These are phyloP conservation scores for Helotiales sp. DNA, from an alignment of 2,329 filamentous ascomycete genomes.

Conservation along the genomic window DNA sequence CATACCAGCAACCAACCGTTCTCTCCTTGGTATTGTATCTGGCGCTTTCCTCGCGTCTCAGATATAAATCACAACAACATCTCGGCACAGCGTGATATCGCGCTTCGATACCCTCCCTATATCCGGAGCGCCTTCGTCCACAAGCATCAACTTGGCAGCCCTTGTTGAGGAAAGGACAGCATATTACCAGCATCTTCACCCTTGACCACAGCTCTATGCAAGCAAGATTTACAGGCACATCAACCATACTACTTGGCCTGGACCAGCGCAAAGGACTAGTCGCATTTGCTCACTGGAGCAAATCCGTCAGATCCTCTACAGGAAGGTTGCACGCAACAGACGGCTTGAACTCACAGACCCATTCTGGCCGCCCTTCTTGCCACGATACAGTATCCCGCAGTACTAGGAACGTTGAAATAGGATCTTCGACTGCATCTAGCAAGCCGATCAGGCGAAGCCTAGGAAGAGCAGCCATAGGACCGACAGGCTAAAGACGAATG, in stretches of 20 bases:
- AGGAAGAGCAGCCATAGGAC: constrained; percentile 8
- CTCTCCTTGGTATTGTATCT: too few species aligned
- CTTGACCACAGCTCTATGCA: too few species aligned
- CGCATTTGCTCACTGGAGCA: neutral
- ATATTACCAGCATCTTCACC: too few species aligned
- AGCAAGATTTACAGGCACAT: neutral
- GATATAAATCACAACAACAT: too few species aligned
- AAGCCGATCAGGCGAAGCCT: neutral
- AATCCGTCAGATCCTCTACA: neutral
- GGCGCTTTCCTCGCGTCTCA: too few species aligned
- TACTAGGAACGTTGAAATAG: too few species aligned
- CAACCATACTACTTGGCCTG: neutral
- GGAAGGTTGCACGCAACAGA: neutral
- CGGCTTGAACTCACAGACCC: neutral
- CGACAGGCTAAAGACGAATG: constrained; percentile 19
- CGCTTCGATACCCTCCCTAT: too few species aligned
- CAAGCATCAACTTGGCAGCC: too few species aligned
- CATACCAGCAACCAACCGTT: neutral
- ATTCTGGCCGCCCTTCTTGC: neutral
- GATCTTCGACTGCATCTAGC: neutral
- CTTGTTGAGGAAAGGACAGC: too few species aligned
- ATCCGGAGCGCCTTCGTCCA: too few species aligned
- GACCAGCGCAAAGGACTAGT: neutral
- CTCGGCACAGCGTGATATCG: too few species aligned
- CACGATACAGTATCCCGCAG: neutral